Evolutionary conservation across 345 rosid genomes (phyloP).

Genomic region (Citrus mangshanensis): DNA sequence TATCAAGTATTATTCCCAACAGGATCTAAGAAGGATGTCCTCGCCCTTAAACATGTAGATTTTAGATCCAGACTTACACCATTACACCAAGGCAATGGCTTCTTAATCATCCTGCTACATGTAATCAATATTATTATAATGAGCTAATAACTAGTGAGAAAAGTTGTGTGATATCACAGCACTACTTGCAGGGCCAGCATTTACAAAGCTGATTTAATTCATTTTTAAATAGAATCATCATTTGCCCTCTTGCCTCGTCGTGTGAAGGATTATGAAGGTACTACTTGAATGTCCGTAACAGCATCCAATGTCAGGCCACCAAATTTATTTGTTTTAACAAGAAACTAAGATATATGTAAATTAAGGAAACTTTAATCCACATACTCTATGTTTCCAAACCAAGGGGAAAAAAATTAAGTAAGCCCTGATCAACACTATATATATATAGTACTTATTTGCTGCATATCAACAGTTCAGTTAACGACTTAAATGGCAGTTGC

Average conservation of each 20-base stretch:
- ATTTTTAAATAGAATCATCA: neutral
- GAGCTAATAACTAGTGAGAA: neutral
- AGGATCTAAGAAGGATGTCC: neutral
- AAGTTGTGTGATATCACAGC: neutral
- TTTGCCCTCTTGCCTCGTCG: neutral
- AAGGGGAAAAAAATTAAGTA: neutral
- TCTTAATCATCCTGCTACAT: neutral
- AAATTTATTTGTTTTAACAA: neutral
- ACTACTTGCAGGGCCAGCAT: neutral
- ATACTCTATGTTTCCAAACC: neutral
- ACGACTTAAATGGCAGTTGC: neutral
- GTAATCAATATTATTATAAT: neutral
- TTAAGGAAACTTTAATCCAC: neutral
- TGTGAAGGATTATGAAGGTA: neutral
- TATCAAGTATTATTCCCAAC: neutral
- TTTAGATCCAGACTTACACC: neutral
- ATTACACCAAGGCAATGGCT: neutral
- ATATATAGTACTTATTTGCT: too few relatives aligned
- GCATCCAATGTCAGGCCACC: neutral
- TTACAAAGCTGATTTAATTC: neutral
- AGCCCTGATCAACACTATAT: neutral
- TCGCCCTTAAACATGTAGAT: neutral
- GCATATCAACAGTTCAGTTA: too few relatives aligned
- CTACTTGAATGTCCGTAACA: neutral
- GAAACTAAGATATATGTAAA: neutral